Evolutionary conservation across 2,329 filamentous ascomycete species (phyloP).

Genomic region (Aspergillus puulaauensis): DNA sequence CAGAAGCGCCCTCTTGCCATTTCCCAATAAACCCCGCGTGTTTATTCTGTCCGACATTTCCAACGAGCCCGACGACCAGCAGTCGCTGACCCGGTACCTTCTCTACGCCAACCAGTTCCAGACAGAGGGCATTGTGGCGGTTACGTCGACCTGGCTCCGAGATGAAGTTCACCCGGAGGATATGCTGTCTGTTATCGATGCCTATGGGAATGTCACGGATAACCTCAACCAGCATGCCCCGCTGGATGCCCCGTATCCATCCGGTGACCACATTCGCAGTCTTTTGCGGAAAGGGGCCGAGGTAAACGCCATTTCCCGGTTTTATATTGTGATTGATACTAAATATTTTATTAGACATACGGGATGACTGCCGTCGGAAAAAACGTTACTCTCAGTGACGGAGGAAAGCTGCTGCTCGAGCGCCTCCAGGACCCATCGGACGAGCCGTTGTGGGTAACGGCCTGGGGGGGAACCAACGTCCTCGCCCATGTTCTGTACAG

Average conservation of each 20-base stretch:
- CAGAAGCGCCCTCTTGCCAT: too few relatives aligned
- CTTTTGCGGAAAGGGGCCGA: slow-evolving; percentile 37
- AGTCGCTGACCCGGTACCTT: slow-evolving; percentile 22
- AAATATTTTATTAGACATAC: slow-evolving; percentile 30
- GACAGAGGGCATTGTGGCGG: slow-evolving; percentile 48
- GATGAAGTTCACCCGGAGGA: slow-evolving; percentile 41
- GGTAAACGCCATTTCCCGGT: too few relatives aligned
- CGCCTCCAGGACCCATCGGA: slow-evolving; percentile 30
- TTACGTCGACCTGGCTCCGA: slow-evolving; percentile 48
- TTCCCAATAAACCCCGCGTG: background rate
- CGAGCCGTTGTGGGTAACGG: slow-evolving; percentile 52
- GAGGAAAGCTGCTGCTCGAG: slow-evolving; percentile 46
- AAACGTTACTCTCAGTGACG: slow-evolving; percentile 38
- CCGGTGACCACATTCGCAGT: slow-evolving; percentile 33
- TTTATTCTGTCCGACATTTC: slow-evolving; percentile 4
- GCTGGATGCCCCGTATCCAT: slow-evolving; percentile 43
- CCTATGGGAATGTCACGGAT: slow-evolving; percentile 44
- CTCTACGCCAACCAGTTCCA: slow-evolving; percentile 49
- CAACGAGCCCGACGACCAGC: slow-evolving; percentile 5
- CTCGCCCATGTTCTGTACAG: slow-evolving; percentile 51
- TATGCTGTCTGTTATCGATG: slow-evolving; percentile 46
- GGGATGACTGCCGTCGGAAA: slow-evolving; percentile 37
- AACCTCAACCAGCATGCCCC: slow-evolving; percentile 53
- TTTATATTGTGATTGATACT: too few relatives aligned
- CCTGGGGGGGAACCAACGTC: slow-evolving; percentile 56